phyloP scores from a whole-genome alignment of 2,329 filamentous ascomycete genomes.

The Aspergillus japonicus region DNA sequence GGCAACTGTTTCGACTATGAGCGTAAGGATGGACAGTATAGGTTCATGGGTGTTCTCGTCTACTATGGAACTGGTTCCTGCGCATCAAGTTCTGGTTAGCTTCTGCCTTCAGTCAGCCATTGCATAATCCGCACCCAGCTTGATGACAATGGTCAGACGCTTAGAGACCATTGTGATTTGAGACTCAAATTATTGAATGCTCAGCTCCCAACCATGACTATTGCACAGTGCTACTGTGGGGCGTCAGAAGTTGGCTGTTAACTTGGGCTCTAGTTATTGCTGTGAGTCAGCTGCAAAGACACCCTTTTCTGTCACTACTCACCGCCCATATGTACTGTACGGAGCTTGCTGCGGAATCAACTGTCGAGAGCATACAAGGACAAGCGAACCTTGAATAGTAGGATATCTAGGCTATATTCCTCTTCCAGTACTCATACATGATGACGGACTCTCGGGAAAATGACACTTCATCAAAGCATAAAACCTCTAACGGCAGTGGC shows the following conservation, averaged over 20 bases:
- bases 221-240: neutral
- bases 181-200: neutral
- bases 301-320: neutral
- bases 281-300: neutral
- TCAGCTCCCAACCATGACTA: neutral
- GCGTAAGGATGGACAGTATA: constrained; percentile 80
- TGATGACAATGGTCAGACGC: constrained; percentile 40
- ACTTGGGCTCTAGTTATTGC: neutral
- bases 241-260: neutral
- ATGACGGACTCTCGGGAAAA: constrained; percentile 32
- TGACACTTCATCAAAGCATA: constrained; percentile 19
- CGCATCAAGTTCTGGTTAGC: constrained; percentile 20
- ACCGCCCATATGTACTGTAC: neutral
- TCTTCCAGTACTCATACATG: neutral
- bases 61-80: constrained; percentile 98
- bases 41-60: constrained; percentile 95
- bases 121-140: constrained; percentile 37
- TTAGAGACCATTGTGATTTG: constrained; percentile 25
- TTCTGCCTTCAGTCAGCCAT: constrained; percentile 3
- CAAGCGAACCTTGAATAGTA: neutral
- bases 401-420: neutral
- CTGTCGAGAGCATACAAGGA: constrained; percentile 1
- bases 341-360: constrained; percentile 14
- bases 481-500: constrained; percentile 32
- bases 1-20: constrained; percentile 92